Conservation (phyloP, 1,284 basidiomycete species). For the Tetrapyrgos nigripes region DNA sequence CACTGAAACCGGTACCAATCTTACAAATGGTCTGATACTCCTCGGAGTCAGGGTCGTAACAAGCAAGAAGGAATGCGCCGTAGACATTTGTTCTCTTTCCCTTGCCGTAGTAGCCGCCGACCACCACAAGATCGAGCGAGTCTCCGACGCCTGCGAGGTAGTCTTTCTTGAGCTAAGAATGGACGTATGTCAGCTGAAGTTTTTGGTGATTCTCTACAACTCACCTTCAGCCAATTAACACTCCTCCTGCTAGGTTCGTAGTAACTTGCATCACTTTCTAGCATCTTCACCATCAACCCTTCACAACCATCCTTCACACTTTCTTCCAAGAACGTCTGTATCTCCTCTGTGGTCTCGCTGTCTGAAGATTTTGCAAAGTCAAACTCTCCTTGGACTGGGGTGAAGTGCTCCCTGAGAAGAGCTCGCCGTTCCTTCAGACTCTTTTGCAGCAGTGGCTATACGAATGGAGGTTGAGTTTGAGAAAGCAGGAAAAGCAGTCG, state of each 20-base stretch:
- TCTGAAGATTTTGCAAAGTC: conserved; percentile 93
- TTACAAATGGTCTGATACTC: conserved; percentile 98
- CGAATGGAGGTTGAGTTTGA: conserved; percentile 2
- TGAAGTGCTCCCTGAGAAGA: conserved; percentile 83
- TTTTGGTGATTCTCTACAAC: conserved; percentile 4
- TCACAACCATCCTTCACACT: conserved; percentile 99
- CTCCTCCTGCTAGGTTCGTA: conserved; percentile 96
- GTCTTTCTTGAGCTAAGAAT: conserved; percentile 90
- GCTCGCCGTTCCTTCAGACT: conserved; percentile 78
- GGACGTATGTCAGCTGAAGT: conserved; percentile 4
- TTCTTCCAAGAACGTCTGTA: conserved; percentile 93
- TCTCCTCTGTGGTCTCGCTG: conserved; percentile 90
- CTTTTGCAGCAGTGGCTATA: conserved; percentile 70
- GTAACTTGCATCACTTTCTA: conserved; percentile 88
- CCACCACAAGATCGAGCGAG: conserved; percentile 95
- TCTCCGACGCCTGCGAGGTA: conserved; percentile 98
- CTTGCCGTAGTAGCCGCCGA: conserved; percentile 97
- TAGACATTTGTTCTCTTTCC: conserved; percentile 98
- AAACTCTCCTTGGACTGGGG: conserved; percentile 88
- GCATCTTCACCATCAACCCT: conserved; percentile 99
- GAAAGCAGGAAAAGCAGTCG: background rate
- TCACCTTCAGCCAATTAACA: conserved; percentile 98
- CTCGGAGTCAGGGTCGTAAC: conserved; percentile 91
- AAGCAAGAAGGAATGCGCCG: conserved; percentile 94
- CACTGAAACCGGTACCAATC: conserved; percentile 98